Percentiles rank a stretch among this genome's conserved stretches.
Conservation (phyloP, 495 filamentous ascomycete species). For the Bombardia bombarda region DNA sequence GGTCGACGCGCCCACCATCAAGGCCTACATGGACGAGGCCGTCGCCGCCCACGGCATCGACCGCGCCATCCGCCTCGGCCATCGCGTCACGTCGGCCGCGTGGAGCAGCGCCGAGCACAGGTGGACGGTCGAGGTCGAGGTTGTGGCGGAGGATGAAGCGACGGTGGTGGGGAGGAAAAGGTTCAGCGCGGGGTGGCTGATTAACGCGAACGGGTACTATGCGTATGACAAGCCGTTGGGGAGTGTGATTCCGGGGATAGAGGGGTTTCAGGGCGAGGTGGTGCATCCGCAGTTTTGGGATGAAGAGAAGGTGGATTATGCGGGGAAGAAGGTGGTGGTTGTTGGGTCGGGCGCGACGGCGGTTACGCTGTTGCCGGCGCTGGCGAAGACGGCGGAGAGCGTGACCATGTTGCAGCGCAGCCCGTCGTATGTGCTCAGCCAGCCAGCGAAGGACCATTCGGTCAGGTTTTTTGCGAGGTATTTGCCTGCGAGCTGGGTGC, state of each 20-base stretch:
- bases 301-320: slow-evolving; percentile 38
- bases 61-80: slow-evolving; percentile 50
- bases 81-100: slow-evolving; percentile 45
- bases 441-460: slow-evolving; percentile 31
- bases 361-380: slow-evolving; percentile 44
- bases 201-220: slow-evolving; percentile 62
- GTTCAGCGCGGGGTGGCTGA: slow-evolving; percentile 47
- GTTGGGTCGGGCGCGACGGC: slow-evolving; percentile 53
- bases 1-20: slow-evolving; percentile 51
- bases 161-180: slow-evolving; percentile 21
- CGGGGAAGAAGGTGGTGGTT: slow-evolving; percentile 43
- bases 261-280: slow-evolving; percentile 46
- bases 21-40: slow-evolving; percentile 53
- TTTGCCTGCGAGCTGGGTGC: slow-evolving; percentile 33
- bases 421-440: slow-evolving; percentile 49
- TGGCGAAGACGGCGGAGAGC: slow-evolving; percentile 38
- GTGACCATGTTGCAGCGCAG: slow-evolving; percentile 54
- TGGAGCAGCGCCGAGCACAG: slow-evolving; percentile 53
- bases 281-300: slow-evolving; percentile 62
- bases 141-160: slow-evolving; percentile 26
- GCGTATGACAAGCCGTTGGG: slow-evolving; percentile 53
- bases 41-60: slow-evolving; percentile 53
- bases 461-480: slow-evolving; percentile 19
- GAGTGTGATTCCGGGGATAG: slow-evolving; percentile 50
- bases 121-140: slow-evolving; percentile 54